phyloP scores from a whole-genome alignment of 331 rosid genomes.

The Pyracantha coccinea region DNA sequence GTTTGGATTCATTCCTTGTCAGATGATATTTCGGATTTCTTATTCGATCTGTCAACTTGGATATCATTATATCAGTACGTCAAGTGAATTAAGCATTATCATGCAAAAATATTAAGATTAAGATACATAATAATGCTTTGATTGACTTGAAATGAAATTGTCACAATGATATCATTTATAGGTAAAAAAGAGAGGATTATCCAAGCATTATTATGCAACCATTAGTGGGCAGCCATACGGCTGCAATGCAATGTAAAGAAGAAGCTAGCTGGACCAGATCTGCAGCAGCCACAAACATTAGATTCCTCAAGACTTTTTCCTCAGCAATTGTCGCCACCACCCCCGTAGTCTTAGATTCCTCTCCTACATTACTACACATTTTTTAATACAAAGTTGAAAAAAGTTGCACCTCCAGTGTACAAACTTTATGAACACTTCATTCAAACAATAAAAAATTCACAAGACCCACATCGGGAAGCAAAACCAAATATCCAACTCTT shows the following conservation, averaged over 20 bases:
- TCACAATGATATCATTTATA: no score
- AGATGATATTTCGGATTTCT: no score
- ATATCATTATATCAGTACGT: no score
- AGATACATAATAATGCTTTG: neutral
- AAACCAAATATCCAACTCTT: conserved; percentile 12
- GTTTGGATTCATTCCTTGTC: neutral
- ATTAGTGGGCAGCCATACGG: neutral
- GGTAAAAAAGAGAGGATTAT: neutral
- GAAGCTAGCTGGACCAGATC: conserved; percentile 28
- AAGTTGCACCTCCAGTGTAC: neutral
- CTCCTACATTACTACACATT: neutral
- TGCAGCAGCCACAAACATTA: conserved; percentile 20
- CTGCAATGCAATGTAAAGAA: neutral
- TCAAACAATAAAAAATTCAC: conserved; percentile 15
- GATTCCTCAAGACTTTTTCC: no score
- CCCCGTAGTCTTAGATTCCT: conserved; percentile 29
- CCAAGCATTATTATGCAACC: neutral
- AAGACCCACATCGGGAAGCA: conserved; percentile 20
- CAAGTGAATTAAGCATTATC: no score
- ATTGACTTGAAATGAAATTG: no score
- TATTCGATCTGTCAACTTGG: no score
- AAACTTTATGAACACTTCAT: neutral
- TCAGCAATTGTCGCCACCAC: neutral
- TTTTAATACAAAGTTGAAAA: conserved; percentile 16
- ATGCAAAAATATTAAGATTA: neutral